Conservation (phyloP, 2,329 filamentous ascomycete genomes). For the Penicillium sp. region DNA sequence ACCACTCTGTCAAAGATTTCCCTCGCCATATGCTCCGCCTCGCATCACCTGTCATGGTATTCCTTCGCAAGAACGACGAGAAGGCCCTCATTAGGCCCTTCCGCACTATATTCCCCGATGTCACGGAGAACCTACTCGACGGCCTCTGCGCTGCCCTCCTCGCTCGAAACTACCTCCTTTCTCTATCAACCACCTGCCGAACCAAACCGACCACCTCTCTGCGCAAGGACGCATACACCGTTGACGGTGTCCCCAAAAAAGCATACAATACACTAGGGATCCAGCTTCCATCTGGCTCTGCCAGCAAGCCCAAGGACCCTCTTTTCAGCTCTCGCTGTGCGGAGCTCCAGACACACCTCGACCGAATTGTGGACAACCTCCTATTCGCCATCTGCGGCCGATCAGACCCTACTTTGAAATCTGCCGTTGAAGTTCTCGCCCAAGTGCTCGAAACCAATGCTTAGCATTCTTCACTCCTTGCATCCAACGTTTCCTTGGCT, state of each 20-base stretch:
- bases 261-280: constrained; percentile 34
- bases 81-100: constrained; percentile 35
- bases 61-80: constrained; percentile 38
- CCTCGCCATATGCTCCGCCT: constrained; percentile 36
- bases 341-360: constrained; percentile 32
- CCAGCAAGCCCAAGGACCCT: constrained; percentile 28
- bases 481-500: neutral
- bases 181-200: constrained; percentile 28
- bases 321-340: constrained; percentile 29
- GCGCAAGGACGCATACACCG: constrained; percentile 21
- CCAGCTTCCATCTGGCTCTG: constrained; percentile 26
- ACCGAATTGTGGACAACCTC: constrained; percentile 37
- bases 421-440: constrained; percentile 36
- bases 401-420: constrained; percentile 36
- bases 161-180: constrained; percentile 38
- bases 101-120: constrained; percentile 36
- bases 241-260: constrained; percentile 34
- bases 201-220: constrained; percentile 18
- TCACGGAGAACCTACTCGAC: constrained; percentile 34
- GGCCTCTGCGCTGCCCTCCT: constrained; percentile 38
- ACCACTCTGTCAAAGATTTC: constrained; percentile 37
- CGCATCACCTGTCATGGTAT: constrained; percentile 40
- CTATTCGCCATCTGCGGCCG: constrained; percentile 37
- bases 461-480: constrained; percentile 9
- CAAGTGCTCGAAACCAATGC: constrained; percentile 38